A percentile compares a stretch with the other conserved stretches of the same genome.
Evolutionary conservation across 768 basidiomycete genomes (phyloP).

Genomic region (Daedalea quercina): DNA sequence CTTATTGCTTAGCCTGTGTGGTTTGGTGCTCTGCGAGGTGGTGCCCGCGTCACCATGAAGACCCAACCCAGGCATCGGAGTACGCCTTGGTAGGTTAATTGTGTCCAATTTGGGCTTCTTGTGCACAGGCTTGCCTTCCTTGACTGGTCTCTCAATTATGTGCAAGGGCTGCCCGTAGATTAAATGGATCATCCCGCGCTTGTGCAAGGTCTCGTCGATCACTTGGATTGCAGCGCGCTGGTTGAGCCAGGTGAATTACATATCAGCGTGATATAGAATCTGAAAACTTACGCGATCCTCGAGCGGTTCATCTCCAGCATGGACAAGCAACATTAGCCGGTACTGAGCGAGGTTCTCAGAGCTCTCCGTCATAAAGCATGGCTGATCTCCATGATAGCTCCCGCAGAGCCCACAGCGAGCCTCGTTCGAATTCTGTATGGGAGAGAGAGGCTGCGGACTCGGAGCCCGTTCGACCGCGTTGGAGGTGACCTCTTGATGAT

Average conservation of each 20-base stretch:
- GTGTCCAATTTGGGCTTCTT: conserved; percentile 13
- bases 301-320: conserved; percentile 60
- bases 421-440: conserved; percentile 7
- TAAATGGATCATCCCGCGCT: conserved; percentile 48
- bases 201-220: conserved; percentile 58
- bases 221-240: conserved; percentile 61
- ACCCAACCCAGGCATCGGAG: background rate
- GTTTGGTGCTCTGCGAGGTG: background rate
- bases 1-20: background rate
- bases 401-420: conserved; percentile 61
- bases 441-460: conserved; percentile 4
- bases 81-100: background rate
- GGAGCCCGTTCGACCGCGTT: background rate
- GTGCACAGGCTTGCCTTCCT: conserved; percentile 6
- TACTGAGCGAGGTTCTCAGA: conserved; percentile 66
- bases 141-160: conserved; percentile 34
- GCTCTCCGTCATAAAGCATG: conserved; percentile 58
- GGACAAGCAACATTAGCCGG: conserved; percentile 55
- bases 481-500: background rate
- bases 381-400: conserved; percentile 46
- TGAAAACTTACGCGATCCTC: conserved; percentile 48
- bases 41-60: background rate
- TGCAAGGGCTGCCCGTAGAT: conserved; percentile 61
- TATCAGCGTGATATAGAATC: background rate
- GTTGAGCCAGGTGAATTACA: conserved; percentile 1